These are phyloP conservation scores for Astrocystis sublimbata DNA, from an alignment of 495 filamentous ascomycete species.

Conservation along the genomic window DNA sequence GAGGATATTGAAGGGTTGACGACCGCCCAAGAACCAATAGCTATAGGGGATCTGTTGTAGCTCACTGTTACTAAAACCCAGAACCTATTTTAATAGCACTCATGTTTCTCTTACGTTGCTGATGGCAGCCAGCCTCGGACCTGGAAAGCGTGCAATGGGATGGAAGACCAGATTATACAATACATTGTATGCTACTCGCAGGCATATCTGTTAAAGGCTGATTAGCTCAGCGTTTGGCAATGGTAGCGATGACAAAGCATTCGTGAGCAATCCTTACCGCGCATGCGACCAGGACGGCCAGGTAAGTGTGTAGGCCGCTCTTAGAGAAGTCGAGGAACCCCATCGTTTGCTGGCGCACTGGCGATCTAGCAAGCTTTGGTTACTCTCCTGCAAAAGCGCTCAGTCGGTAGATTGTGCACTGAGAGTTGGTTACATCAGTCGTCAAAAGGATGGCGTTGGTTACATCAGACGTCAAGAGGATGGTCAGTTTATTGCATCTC, in stretches of 20 bases:
- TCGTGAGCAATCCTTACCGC: not conserved
- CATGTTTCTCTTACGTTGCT: constrained; percentile 13
- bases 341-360: not conserved
- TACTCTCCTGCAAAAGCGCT: no score
- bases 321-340: not conserved
- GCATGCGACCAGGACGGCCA: not conserved
- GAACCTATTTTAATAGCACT: not conserved
- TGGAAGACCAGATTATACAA: constrained; percentile 1
- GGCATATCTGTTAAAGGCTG: no score
- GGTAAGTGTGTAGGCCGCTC: not conserved
- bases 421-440: no score
- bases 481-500: no score
- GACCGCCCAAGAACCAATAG: constrained; percentile 18
- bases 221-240: no score
- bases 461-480: no score
- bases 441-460: no score
- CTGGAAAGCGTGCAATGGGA: not conserved
- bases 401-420: no score
- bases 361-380: no score
- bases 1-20: constrained; percentile 19
- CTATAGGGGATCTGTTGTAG: constrained; percentile 10
- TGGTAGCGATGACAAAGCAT: no score
- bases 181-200: not conserved
- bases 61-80: not conserved
- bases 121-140: not conserved